Conservation (phyloP, 306 rosid genomes). For the Hippophae tibetana region DNA sequence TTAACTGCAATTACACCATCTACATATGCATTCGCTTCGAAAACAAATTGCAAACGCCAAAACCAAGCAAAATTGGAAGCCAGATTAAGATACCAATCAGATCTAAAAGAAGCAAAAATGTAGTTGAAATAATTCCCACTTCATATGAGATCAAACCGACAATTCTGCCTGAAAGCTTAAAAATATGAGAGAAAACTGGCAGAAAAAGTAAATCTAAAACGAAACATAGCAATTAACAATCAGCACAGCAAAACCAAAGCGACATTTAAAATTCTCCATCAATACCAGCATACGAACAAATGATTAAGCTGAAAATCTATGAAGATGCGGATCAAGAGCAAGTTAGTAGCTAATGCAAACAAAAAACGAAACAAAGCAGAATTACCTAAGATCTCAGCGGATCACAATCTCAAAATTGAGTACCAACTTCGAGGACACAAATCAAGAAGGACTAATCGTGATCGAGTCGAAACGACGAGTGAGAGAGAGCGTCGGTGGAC, state of each 20-base stretch:
- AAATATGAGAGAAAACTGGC: neutral
- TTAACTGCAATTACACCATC: neutral
- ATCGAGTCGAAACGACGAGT: slow-evolving; percentile 22
- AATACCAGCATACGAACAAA: neutral
- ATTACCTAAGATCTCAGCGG: slow-evolving; percentile 27
- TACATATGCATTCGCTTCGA: neutral
- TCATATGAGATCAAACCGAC: slow-evolving; percentile 9
- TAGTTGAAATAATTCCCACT: neutral
- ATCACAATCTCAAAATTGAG: slow-evolving; percentile 16
- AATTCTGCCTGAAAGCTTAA: neutral
- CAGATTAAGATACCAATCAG: slow-evolving; percentile 15
- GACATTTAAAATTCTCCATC: slow-evolving; percentile 18
- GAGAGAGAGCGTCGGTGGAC: slow-evolving; percentile 3
- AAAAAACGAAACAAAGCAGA: neutral
- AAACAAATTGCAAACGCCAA: neutral
- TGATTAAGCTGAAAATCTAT: no score
- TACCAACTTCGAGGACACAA: neutral
- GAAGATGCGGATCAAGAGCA: neutral
- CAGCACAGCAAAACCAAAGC: neutral
- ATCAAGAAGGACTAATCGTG: slow-evolving; percentile 24
- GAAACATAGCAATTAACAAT: slow-evolving; percentile 2
- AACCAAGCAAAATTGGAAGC: neutral
- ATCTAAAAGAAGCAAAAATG: slow-evolving; percentile 19
- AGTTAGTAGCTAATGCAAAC: neutral
- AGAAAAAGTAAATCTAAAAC: neutral